phyloP scores from a whole-genome alignment of 306 rosid genomes.

The Lathyrus oleraceus region DNA sequence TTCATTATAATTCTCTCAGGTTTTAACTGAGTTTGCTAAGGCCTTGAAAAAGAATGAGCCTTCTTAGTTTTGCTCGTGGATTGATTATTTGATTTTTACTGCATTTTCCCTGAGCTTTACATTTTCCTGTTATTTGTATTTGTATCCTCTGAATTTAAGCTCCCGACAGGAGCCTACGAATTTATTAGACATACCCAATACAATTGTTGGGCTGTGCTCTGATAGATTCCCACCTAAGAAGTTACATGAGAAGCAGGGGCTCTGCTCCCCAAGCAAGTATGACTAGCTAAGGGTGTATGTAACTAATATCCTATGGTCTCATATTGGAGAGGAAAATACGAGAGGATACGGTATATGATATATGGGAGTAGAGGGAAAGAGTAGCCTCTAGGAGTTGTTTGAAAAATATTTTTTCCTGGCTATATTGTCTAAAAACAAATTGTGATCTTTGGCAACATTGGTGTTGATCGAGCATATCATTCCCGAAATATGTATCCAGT shows the following conservation, averaged over 20 bases:
- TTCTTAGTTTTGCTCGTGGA: constrained; percentile 16
- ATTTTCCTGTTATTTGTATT: background rate
- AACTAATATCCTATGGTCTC: background rate
- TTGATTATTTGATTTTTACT: background rate
- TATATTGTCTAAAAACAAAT: constrained; percentile 24
- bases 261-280: background rate
- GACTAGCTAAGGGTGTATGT: constrained; percentile 1
- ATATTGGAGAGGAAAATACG: background rate
- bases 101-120: background rate
- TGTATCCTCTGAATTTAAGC: background rate
- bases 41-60: constrained; percentile 2
- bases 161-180: background rate
- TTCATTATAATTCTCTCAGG: constrained; percentile 16
- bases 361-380: constrained; percentile 9
- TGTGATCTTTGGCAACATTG: constrained; percentile 8
- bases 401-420: background rate
- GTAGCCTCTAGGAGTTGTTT: constrained; percentile 4
- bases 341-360: background rate
- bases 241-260: constrained; percentile 4
- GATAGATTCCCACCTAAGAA: background rate
- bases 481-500: constrained; percentile 5
- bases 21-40: constrained; percentile 6
- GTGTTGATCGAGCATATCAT: constrained; percentile 26
- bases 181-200: background rate
- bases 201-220: background rate